Evolutionary conservation across 805 yeast genomes (phyloP).

Genomic region (Allodekkera sacchari): DNA sequence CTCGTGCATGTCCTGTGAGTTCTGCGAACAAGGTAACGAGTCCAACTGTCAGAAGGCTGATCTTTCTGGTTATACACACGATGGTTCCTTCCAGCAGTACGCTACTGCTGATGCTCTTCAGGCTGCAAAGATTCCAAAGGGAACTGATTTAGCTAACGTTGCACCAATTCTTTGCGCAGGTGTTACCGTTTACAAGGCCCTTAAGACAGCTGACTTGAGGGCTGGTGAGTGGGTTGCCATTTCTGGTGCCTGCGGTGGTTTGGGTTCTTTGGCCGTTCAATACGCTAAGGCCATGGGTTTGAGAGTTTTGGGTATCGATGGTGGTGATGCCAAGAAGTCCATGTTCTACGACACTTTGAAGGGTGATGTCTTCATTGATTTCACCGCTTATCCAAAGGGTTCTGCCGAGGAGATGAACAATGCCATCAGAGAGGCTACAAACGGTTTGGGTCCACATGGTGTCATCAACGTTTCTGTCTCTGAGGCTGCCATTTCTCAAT

Average conservation of each 20-base stretch:
- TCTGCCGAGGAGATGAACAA: slow-evolving; percentile 29
- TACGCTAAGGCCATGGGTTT: slow-evolving; percentile 43
- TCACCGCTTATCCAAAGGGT: slow-evolving; percentile 23
- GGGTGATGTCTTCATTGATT: slow-evolving; percentile 40
- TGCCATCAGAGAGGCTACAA: slow-evolving; percentile 33
- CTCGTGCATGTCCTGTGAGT: slow-evolving; percentile 57
- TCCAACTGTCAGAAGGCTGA: slow-evolving; percentile 64
- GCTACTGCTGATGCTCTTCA: slow-evolving; percentile 47
- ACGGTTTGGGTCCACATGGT: slow-evolving; percentile 43
- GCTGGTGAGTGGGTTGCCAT: slow-evolving; percentile 47
- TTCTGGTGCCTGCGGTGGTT: slow-evolving; percentile 46
- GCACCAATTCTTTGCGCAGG: slow-evolving; percentile 48
- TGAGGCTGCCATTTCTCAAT: slow-evolving; percentile 37
- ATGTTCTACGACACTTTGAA: slow-evolving; percentile 30
- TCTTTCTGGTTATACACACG: slow-evolving; percentile 68
- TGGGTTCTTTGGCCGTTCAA: slow-evolving; percentile 43
- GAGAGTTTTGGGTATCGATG: slow-evolving; percentile 40
- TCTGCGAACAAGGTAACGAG: slow-evolving; percentile 50
- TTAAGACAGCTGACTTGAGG: slow-evolving; percentile 37
- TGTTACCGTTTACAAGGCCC: slow-evolving; percentile 45
- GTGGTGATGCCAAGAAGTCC: slow-evolving; percentile 37
- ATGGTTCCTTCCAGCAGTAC: slow-evolving; percentile 49
- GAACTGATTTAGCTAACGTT: slow-evolving; percentile 38
- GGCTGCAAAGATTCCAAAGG: slow-evolving; percentile 38
- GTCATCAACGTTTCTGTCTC: slow-evolving; percentile 47